Percentiles rank a stretch among this genome's conserved stretches.
Conservation (phyloP, 805 yeast genomes). For the Yamadazyma sp. region DNA sequence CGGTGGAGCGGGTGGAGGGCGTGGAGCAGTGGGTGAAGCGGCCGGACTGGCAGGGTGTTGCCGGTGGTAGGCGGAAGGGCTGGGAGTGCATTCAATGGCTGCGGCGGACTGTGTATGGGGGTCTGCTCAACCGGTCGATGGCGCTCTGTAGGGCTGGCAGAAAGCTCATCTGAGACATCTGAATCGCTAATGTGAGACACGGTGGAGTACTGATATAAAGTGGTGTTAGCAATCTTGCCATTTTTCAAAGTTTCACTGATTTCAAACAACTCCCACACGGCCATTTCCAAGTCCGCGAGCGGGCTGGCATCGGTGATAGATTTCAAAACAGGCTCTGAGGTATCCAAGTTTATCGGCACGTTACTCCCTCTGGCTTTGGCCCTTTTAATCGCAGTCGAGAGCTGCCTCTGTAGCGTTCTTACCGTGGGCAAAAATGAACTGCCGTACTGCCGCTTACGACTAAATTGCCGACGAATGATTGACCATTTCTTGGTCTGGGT, state of each 20-base stretch:
- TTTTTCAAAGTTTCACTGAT: conserved; percentile 31
- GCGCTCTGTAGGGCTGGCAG: no score
- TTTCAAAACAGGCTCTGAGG: conserved; percentile 14
- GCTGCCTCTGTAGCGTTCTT: conserved; percentile 37
- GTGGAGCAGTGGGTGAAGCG: no score
- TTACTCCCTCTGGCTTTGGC: conserved; percentile 16
- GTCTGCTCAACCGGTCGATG: no score
- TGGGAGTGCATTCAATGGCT: no score
- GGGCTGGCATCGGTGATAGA: conserved; percentile 20
- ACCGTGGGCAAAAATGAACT: conserved; percentile 28
- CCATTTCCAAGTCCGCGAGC: conserved; percentile 28
- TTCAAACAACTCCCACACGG: conserved; percentile 28
- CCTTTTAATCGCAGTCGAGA: conserved; percentile 32
- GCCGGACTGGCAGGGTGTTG: no score
- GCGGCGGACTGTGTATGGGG: no score
- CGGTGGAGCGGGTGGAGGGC: background rate
- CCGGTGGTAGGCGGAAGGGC: no score
- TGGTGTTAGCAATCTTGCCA: conserved; percentile 22
- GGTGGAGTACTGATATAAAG: conserved; percentile 7
- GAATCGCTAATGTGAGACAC: conserved; percentile 4
- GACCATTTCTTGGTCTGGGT: conserved; percentile 39
- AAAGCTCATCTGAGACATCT: conserved; percentile 3
- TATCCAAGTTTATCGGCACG: background rate
- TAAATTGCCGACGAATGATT: conserved; percentile 27
- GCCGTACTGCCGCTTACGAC: conserved; percentile 17